These are phyloP conservation scores for Cryphonectria naterciae DNA, from an alignment of 2,329 filamentous ascomycete species.

Conservation along the genomic window DNA sequence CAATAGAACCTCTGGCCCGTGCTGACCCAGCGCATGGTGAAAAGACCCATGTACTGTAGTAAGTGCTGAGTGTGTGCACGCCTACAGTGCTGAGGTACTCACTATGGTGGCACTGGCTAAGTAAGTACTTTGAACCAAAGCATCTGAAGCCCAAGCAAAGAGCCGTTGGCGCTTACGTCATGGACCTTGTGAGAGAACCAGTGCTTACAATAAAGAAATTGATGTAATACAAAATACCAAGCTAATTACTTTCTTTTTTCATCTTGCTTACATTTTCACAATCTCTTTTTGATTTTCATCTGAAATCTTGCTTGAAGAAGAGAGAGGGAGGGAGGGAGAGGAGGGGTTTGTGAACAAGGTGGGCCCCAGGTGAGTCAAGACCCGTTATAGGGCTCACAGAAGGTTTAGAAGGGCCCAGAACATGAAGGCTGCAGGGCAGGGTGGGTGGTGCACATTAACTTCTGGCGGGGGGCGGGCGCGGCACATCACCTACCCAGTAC, in stretches of 20 bases:
- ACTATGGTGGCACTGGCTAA: background rate
- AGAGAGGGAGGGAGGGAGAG: background rate
- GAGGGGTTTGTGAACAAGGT: background rate
- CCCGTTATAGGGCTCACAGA: background rate
- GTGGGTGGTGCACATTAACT: background rate
- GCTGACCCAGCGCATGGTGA: background rate
- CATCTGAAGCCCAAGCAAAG: background rate
- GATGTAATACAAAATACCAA: background rate
- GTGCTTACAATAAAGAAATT: background rate
- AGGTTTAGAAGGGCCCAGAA: conserved; percentile 3
- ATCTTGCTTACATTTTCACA: background rate
- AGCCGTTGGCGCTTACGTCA: background rate
- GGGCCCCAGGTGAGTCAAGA: background rate
- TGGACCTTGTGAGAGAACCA: background rate
- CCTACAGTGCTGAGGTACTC: no score
- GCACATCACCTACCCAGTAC: background rate
- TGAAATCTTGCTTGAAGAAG: background rate
- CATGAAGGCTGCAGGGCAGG: background rate
- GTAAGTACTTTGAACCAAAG: background rate
- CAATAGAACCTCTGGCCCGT: background rate
- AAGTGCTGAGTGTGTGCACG: no score
- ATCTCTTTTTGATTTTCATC: background rate
- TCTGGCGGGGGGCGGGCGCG: background rate
- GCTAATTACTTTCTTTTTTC: background rate
- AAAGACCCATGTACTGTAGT: no score